Conservation (phyloP, 352 stramenopile species). For the Globisporangium solare region DNA sequence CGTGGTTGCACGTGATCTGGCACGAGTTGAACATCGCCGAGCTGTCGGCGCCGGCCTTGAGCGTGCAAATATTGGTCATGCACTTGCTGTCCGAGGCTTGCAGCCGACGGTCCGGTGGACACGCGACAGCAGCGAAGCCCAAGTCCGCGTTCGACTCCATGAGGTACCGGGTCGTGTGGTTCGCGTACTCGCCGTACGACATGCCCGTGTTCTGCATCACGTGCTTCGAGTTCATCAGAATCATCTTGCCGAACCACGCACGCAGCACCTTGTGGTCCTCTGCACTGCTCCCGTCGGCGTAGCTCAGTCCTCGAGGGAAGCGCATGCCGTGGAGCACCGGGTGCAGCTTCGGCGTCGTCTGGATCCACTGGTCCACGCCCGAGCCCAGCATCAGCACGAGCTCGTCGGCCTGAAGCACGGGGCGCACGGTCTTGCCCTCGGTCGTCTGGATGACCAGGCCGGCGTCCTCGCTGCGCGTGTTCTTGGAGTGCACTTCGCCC, state of each 20-base stretch:
- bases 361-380: conserved; percentile 68
- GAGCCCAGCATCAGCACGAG: conserved; percentile 80
- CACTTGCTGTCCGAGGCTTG: conserved; percentile 46
- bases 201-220: conserved; percentile 56
- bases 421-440: conserved; percentile 48
- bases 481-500: conserved; percentile 31
- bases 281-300: conserved; percentile 16
- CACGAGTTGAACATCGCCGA: conserved; percentile 36
- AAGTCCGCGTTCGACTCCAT: conserved; percentile 28
- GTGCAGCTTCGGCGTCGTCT: conserved; percentile 44
- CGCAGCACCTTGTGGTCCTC: conserved; percentile 36
- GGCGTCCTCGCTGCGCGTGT: conserved; percentile 52
- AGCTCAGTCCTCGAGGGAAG: conserved; percentile 44
- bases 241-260: conserved; percentile 69
- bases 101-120: conserved; percentile 36
- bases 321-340: conserved; percentile 75
- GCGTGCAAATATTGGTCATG: conserved; percentile 32
- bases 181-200: conserved; percentile 47
- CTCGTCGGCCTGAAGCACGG: conserved; percentile 59
- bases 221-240: conserved; percentile 36
- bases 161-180: conserved; percentile 50
- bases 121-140: conserved; percentile 40
- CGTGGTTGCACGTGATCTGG: conserved; percentile 59
- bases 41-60: conserved; percentile 25
- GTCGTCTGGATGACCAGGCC: conserved; percentile 62